A percentile compares a stretch with the other conserved stretches of the same genome.
phyloP scores from a whole-genome alignment of 2,329 filamentous ascomycete species.

The Trichoderma atroviride region DNA sequence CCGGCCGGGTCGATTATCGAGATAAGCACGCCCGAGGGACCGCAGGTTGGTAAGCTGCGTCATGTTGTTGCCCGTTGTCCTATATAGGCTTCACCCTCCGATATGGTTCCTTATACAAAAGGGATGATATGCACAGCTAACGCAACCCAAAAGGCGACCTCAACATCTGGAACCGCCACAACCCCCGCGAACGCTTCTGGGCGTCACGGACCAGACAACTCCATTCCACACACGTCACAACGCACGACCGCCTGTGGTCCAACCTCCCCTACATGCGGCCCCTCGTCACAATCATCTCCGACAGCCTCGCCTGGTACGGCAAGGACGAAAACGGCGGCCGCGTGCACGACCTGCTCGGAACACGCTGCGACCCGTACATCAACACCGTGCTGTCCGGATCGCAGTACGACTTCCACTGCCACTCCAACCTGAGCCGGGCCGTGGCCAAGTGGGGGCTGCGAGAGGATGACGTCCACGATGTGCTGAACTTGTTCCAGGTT shows the following conservation, averaged over 20 bases:
- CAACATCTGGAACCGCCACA: slow-evolving; percentile 77
- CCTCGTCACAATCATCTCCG: slow-evolving; percentile 68
- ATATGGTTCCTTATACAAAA: not conserved
- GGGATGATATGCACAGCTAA: not conserved
- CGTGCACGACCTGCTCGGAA: slow-evolving; percentile 79
- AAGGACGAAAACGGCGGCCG: slow-evolving; percentile 64
- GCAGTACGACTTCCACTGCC: slow-evolving; percentile 80
- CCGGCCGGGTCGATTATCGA: slow-evolving; percentile 68
- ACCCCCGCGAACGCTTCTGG: slow-evolving; percentile 83
- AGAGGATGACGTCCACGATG: slow-evolving; percentile 80
- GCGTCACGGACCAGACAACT: slow-evolving; percentile 77
- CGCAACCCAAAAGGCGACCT: slow-evolving; percentile 60
- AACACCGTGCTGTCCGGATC: slow-evolving; percentile 71
- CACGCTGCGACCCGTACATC: slow-evolving; percentile 83
- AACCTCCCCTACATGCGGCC: slow-evolving; percentile 76
- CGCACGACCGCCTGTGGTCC: slow-evolving; percentile 76
- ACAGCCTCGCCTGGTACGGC: slow-evolving; percentile 66
- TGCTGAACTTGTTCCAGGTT: slow-evolving; percentile 84
- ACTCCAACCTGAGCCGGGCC: slow-evolving; percentile 77
- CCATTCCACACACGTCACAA: slow-evolving; percentile 72
- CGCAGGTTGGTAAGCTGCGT: slow-evolving; percentile 64
- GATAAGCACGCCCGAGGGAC: slow-evolving; percentile 74
- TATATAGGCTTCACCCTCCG: not conserved
- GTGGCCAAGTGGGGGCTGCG: slow-evolving; percentile 68
- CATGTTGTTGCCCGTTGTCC: not conserved